phyloP scores from a whole-genome alignment of 1,284 basidiomycete species.

The Earliella scabrosa region DNA sequence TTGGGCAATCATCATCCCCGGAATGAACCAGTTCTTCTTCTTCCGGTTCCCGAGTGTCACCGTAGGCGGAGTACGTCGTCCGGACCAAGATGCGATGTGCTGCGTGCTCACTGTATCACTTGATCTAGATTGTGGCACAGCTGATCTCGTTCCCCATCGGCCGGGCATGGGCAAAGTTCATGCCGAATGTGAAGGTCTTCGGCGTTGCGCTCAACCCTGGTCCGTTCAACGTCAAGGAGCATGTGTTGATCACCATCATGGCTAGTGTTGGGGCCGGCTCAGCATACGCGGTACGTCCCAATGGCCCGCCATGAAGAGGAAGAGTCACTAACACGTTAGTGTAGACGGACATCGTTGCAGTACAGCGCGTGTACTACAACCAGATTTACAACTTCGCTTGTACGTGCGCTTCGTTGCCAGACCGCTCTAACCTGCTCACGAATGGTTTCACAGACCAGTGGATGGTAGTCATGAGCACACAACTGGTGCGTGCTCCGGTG shows the following conservation, averaged over 20 bases:
- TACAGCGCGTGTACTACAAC: conserved; percentile 63
- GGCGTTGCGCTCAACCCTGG: conserved; percentile 63
- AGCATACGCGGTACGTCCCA: conserved; percentile 55
- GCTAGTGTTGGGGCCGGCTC: conserved; percentile 64
- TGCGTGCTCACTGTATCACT: neutral
- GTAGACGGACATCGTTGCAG: conserved; percentile 63
- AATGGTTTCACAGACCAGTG: conserved; percentile 59
- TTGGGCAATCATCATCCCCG: conserved; percentile 48
- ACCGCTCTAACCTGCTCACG: neutral
- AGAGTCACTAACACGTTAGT: neutral
- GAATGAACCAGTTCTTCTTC: conserved; percentile 52
- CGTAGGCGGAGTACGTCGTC: conserved; percentile 34
- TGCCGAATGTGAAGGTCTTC: conserved; percentile 54
- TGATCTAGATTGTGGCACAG: conserved; percentile 56
- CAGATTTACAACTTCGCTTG: conserved; percentile 51
- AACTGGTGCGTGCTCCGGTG: conserved; percentile 41
- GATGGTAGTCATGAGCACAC: conserved; percentile 55
- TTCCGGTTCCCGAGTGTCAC: conserved; percentile 41
- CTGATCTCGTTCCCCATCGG: conserved; percentile 70
- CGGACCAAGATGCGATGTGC: too few relatives aligned
- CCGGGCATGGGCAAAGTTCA: conserved; percentile 55
- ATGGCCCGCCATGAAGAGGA: neutral
- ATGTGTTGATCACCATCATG: conserved; percentile 78
- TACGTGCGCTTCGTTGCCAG: conserved; percentile 29
- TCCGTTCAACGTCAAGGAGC: conserved; percentile 76